Conservation (phyloP, 345 rosid genomes). For the Bruguiera parviflora region DNA sequence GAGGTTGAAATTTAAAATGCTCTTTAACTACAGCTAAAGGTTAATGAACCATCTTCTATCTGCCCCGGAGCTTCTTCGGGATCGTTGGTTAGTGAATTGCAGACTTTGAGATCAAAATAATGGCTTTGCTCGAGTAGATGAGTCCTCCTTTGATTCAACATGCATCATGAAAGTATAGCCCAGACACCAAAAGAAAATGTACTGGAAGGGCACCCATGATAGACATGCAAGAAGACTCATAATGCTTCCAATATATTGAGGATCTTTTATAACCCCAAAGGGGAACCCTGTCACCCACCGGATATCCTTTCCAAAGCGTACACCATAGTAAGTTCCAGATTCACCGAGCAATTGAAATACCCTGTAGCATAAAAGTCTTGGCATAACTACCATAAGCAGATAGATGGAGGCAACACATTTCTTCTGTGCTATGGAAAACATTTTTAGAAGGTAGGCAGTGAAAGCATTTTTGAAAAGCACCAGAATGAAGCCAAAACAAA, state of each 20-base stretch:
- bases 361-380: conserved; percentile 36
- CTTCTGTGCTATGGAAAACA: background rate
- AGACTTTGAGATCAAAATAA: conserved; percentile 33
- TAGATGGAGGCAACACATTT: conserved; percentile 2
- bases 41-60: conserved; percentile 1
- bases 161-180: conserved; percentile 68
- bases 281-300: conserved; percentile 47
- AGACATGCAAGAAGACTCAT: conserved; percentile 70
- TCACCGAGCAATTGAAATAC: conserved; percentile 90
- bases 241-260: conserved; percentile 85
- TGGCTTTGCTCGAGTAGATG: conserved; percentile 59
- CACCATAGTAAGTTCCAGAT: conserved; percentile 68
- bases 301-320: no score
- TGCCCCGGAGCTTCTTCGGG: background rate
- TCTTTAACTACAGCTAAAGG: background rate
- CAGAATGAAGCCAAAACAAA: background rate
- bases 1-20: conserved; percentile 2
- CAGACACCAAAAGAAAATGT: conserved; percentile 68
- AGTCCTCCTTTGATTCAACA: conserved; percentile 67
- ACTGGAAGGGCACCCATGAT: conserved; percentile 77
- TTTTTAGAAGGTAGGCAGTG: background rate
- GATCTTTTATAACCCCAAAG: conserved; percentile 84
- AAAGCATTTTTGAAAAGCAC: background rate
- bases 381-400: conserved; percentile 1
- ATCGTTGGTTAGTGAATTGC: conserved; percentile 11